These are phyloP conservation scores for Tremella fuciformis DNA, from an alignment of 768 basidiomycete species.

Conservation along the genomic window DNA sequence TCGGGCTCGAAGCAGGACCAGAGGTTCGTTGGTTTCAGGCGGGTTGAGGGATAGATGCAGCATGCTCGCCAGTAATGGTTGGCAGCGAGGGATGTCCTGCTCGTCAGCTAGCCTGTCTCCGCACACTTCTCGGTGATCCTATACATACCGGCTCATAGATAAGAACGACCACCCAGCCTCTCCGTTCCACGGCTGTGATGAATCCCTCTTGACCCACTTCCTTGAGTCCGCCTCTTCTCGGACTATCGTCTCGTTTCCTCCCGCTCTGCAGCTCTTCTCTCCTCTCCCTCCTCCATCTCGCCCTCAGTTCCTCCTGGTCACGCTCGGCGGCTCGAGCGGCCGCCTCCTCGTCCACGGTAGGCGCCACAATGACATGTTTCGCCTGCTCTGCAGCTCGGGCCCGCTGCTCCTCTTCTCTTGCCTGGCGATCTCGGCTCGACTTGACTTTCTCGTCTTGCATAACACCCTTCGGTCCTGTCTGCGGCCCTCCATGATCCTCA, in stretches of 20 bases:
- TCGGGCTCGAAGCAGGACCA: conserved; percentile 36
- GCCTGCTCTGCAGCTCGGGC: conserved; percentile 12
- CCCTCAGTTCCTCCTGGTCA: neutral
- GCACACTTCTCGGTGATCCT: neutral
- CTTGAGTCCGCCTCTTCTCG: conserved; percentile 30
- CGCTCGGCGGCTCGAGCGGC: conserved; percentile 2
- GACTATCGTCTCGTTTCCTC: conserved; percentile 5
- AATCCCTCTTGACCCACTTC: conserved; percentile 44
- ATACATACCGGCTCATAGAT: conserved; percentile 44
- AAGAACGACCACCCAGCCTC: conserved; percentile 47
- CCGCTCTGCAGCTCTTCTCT: conserved; percentile 21
- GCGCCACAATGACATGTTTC: conserved; percentile 18
- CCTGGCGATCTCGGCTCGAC: neutral
- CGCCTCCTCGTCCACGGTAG: conserved; percentile 32
- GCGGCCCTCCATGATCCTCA: conserved; percentile 21
- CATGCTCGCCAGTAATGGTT: conserved; percentile 28
- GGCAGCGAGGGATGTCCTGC: conserved; percentile 43
- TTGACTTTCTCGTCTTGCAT: conserved; percentile 28
- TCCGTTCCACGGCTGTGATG: conserved; percentile 40
- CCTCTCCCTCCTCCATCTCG: conserved; percentile 18
- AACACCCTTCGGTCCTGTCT: conserved; percentile 41
- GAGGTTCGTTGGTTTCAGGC: conserved; percentile 17
- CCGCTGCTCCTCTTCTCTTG: conserved; percentile 1
- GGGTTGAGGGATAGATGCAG: conserved; percentile 33
- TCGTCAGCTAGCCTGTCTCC: neutral